Evolutionary conservation across 306 rosid genomes (phyloP).

Genomic region (Oemleria cerasiformis): DNA sequence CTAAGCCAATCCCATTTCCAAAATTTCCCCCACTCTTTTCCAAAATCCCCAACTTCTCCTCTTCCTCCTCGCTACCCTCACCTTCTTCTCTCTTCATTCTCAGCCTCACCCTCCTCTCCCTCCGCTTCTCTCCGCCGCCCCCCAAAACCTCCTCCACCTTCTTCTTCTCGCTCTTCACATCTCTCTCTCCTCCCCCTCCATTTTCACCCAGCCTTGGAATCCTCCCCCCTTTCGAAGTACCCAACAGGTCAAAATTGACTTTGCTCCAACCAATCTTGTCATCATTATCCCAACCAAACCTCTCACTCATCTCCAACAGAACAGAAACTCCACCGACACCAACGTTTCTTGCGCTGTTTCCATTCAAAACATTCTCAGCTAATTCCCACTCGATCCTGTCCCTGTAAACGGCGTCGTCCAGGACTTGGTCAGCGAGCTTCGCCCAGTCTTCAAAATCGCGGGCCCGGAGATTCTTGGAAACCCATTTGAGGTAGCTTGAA

Average conservation of each 20-base stretch:
- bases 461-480: slow-evolving; percentile 49
- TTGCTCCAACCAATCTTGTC: slow-evolving; percentile 54
- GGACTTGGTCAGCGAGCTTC: slow-evolving; percentile 60
- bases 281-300: slow-evolving; percentile 61
- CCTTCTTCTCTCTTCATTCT: not conserved
- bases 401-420: slow-evolving; percentile 50
- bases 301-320: slow-evolving; percentile 43
- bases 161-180: slow-evolving; percentile 29
- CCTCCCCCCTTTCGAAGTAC: slow-evolving; percentile 63
- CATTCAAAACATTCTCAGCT: slow-evolving; percentile 36
- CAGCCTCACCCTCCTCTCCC: slow-evolving; percentile 1
- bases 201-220: slow-evolving; percentile 36
- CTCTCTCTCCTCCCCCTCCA: slow-evolving; percentile 8
- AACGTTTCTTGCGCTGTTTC: not conserved
- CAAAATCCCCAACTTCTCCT: slow-evolving; percentile 3
- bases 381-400: slow-evolving; percentile 69
- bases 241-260: slow-evolving; percentile 54
- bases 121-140: not conserved
- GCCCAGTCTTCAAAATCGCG: slow-evolving; percentile 53
- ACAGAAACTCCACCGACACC: slow-evolving; percentile 20
- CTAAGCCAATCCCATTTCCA: slow-evolving; percentile 6
- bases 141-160: not conserved
- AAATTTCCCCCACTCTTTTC: slow-evolving; percentile 6
- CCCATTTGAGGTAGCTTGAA: slow-evolving; percentile 62
- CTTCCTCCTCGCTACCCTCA: not conserved